Conservation (phyloP, 2,329 filamentous ascomycete genomes). For the Cryphonectria japonica region DNA sequence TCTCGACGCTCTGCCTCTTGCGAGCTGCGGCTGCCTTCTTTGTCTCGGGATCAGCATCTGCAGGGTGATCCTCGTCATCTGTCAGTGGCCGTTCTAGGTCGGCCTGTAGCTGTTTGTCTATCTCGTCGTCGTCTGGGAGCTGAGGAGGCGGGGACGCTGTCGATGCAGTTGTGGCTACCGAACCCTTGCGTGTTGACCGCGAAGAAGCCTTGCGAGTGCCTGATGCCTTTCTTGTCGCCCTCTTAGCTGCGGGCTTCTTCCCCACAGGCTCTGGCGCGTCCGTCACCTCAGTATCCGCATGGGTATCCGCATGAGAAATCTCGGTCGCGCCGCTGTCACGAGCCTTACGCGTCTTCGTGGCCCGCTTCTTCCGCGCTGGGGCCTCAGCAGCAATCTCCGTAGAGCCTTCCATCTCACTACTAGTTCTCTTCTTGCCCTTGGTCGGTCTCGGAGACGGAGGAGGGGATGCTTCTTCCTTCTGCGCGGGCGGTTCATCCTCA, state of each 20-base stretch:
- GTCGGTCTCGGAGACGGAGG: slow-evolving; percentile 45
- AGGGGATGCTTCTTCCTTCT: slow-evolving; percentile 37
- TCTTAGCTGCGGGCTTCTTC: slow-evolving; percentile 41
- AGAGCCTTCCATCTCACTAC: slow-evolving; percentile 60
- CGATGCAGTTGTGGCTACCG: slow-evolving; percentile 50
- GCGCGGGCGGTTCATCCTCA: slow-evolving; percentile 38
- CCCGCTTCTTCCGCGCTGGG: slow-evolving; percentile 63
- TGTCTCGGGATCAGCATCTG: slow-evolving; percentile 50
- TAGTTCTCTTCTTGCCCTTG: slow-evolving; percentile 66
- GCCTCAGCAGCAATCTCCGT: slow-evolving; percentile 47
- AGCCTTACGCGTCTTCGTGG: slow-evolving; percentile 52
- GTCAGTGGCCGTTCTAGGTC: slow-evolving; percentile 63
- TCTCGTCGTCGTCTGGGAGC: slow-evolving; percentile 65
- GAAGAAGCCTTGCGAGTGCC: slow-evolving; percentile 51
- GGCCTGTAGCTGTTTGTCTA: slow-evolving; percentile 67
- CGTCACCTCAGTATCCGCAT: slow-evolving; percentile 45
- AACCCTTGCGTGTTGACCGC: slow-evolving; percentile 35
- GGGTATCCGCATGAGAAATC: slow-evolving; percentile 45
- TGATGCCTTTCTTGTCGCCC: slow-evolving; percentile 49
- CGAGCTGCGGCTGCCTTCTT: slow-evolving; percentile 39
- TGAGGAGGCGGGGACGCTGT: slow-evolving; percentile 42
- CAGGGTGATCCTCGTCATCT: slow-evolving; percentile 53
- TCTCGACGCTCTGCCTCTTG: slow-evolving; percentile 36
- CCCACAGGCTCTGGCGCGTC: slow-evolving; percentile 40
- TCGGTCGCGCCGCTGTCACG: slow-evolving; percentile 52